Base-by-base conservation (phyloP, 75 land plant species). In the Azolla pinnata region DNA sequence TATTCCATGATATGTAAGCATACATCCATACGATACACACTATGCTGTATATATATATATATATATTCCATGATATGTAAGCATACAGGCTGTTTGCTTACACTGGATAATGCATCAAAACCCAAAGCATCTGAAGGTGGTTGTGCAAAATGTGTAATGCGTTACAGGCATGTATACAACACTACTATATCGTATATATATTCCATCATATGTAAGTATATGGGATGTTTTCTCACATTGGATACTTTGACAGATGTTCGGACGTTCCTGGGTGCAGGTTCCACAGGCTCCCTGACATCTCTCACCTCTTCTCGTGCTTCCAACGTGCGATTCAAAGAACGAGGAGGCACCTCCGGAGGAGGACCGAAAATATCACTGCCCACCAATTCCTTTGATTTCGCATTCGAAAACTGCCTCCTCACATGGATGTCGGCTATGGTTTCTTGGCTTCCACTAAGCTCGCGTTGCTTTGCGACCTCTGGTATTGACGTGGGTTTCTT, bases 161-260 rank as follows among this genome's bases (percentile, higher is more conserved):
- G n/a, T n/a, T n/a, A n/a, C n/a, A n/a, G n/a, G n/a, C n/a, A n/a
- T n/a, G n/a, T n/a, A n/a, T n/a, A n/a, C n/a, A n/a, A n/a, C n/a
- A n/a, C n/a, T n/a, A n/a, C n/a, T n/a, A n/a, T n/a, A n/a, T n/a
- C n/a, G n/a, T n/a, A n/a, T n/a, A n/a, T n/a, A n/a, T n/a, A n/a
- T n/a, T n/a, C n/a, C n/a, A n/a, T n/a, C n/a, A n/a, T n/a, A n/a
- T n/a, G n/a, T n/a, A n/a, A n/a, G n/a, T n/a, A n/a, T 5, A 35
- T 5, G 5, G 40, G 10, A 35, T 5, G n/a, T 29, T 33, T 3
- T 74, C 90, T 83, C 59, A 89, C 90, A 68, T 90, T 86, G 29
- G 87, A 86, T 21, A 83, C 90, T 72, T 79, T 86, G 26, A 82
- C 90, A 21, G 90, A 86, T 1, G 90, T 83, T 29, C 74, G 82